Percentiles rank a stretch among this genome's conserved stretches.
These are phyloP conservation scores for Chlorella vulgaris DNA, from an alignment of 139 green algal genomes.

Conservation along the genomic window DNA sequence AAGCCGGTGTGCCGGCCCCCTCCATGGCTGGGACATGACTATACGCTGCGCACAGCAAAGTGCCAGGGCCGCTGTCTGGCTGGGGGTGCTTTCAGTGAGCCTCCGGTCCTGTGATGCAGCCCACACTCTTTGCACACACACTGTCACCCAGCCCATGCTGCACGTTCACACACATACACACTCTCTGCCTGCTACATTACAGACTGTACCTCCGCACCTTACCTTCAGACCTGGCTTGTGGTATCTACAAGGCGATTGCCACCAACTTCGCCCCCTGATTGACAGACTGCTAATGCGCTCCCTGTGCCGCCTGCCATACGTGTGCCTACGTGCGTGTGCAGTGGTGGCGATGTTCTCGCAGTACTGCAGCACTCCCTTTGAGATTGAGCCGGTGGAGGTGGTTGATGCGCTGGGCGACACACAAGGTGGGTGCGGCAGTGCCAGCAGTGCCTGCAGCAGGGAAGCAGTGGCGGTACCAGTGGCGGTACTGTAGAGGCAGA, in stretches of 20 bases:
- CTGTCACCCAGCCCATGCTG: too few relatives aligned
- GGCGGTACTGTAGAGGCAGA: neutral
- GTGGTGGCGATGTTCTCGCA: conserved; percentile 95
- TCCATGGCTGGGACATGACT: conserved; percentile 32
- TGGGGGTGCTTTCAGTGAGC: conserved; percentile 16
- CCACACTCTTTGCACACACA: neutral
- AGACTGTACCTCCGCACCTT: too few relatives aligned
- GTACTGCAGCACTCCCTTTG: conserved; percentile 89
- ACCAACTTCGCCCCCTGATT: too few relatives aligned
- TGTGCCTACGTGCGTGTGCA: neutral
- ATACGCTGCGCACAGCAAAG: conserved; percentile 26
- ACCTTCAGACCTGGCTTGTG: too few relatives aligned
- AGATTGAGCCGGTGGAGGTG: conserved; percentile 96
- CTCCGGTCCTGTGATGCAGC: conserved; percentile 13
- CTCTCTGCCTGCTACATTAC: neutral
- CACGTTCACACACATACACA: too few relatives aligned
- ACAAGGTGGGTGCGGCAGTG: conserved; percentile 29
- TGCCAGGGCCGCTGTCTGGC: conserved; percentile 30
- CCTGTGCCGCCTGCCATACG: neutral
- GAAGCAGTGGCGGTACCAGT: neutral
- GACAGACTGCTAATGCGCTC: too few relatives aligned
- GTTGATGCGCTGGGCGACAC: conserved; percentile 74
- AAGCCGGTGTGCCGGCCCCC: conserved; percentile 35
- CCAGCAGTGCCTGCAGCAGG: neutral
- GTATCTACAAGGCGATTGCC: too few relatives aligned